phyloP scores from a whole-genome alignment of 768 basidiomycete genomes.

The Arthromyces matolae region DNA sequence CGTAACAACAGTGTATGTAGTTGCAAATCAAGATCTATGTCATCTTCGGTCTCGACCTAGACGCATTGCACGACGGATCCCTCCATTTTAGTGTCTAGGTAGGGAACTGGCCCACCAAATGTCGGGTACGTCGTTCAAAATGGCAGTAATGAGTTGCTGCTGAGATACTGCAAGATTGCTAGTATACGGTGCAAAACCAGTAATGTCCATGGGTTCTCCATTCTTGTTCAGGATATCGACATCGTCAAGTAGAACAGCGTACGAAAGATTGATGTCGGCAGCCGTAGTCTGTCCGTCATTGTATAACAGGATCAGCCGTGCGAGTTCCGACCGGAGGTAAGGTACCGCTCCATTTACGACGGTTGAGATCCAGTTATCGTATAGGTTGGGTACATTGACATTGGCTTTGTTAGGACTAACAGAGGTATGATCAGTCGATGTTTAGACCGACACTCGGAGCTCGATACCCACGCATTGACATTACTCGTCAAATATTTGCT shows the following conservation, averaged over 20 bases:
- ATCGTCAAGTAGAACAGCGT: background rate
- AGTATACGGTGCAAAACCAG: background rate
- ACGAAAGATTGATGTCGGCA: background rate
- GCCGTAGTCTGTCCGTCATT: background rate
- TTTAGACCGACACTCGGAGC: background rate
- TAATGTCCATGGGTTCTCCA: background rate
- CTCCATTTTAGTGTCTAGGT: too few species aligned
- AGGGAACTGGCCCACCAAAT: too few species aligned
- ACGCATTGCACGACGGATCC: too few species aligned
- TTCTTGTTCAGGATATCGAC: background rate
- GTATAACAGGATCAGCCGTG: background rate
- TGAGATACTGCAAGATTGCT: background rate
- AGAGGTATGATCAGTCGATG: background rate
- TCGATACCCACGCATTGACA: conserved; percentile 3
- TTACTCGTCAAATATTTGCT: background rate
- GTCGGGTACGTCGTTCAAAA: too few species aligned
- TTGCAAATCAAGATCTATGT: too few species aligned
- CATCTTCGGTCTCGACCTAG: too few species aligned
- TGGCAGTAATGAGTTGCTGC: too few species aligned
- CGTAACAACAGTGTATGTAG: too few species aligned
- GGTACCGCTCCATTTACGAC: background rate
- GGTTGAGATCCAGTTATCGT: background rate
- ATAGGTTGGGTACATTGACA: background rate
- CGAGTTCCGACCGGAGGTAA: background rate
- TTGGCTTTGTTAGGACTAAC: background rate